Percentiles rank a stretch among this genome's conserved stretches.
These are phyloP conservation scores for Dictyostelium intermedium DNA, from an alignment of 78 protist genomes.

Conservation along the genomic window DNA sequence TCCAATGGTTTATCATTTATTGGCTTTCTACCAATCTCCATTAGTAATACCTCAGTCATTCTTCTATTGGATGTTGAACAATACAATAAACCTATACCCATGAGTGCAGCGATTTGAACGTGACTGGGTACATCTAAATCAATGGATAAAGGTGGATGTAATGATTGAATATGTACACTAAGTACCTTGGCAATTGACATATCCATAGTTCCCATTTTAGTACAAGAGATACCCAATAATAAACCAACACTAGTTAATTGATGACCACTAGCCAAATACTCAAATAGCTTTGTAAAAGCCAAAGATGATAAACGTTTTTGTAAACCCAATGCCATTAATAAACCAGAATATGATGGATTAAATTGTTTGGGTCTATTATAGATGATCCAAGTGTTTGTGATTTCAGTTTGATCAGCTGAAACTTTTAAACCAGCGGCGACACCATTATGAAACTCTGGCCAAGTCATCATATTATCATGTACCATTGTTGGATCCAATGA, in stretches of 20 bases:
- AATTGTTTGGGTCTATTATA: slow-evolving; percentile 78
- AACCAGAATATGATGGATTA: slow-evolving; percentile 79
- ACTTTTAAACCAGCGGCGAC: slow-evolving; percentile 90
- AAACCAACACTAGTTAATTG: slow-evolving; percentile 88
- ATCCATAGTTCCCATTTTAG: slow-evolving; percentile 86
- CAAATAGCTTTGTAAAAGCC: slow-evolving; percentile 73
- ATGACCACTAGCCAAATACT: slow-evolving; percentile 81
- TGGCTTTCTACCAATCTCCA: slow-evolving; percentile 85
- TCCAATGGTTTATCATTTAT: slow-evolving; percentile 62
- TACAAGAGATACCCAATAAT: slow-evolving; percentile 90
- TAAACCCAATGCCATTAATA: slow-evolving; percentile 91
- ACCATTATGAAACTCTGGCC: slow-evolving; percentile 96
- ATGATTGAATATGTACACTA: slow-evolving; percentile 91
- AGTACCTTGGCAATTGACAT: slow-evolving; percentile 84
- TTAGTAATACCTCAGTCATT: slow-evolving; percentile 87
- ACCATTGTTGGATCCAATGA: neutral
- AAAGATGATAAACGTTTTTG: slow-evolving; percentile 85
- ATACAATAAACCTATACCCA: slow-evolving; percentile 94
- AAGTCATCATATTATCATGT: slow-evolving; percentile 5
- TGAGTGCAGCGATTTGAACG: slow-evolving; percentile 89
- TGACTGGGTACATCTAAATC: slow-evolving; percentile 88
- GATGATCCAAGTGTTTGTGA: slow-evolving; percentile 80
- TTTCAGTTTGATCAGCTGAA: slow-evolving; percentile 16
- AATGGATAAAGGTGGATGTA: slow-evolving; percentile 89
- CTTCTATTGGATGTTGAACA: slow-evolving; percentile 82